Evolutionary conservation across 2,329 filamentous ascomycete genomes (phyloP).

Genomic region (Neofusicoccum cordaticola): DNA sequence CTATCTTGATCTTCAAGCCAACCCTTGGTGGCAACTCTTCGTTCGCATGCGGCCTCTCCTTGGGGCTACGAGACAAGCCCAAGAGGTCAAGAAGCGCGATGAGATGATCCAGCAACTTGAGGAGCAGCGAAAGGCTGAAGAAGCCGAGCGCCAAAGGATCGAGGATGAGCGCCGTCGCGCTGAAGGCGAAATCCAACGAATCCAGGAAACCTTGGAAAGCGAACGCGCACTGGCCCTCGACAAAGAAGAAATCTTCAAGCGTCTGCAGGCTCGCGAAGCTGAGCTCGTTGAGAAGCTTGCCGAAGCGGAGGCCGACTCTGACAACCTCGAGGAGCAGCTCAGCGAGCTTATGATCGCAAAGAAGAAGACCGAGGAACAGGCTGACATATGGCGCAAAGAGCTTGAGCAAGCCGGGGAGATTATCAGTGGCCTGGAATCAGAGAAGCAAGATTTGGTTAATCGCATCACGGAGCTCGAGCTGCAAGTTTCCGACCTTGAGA

Average conservation of each 20-base stretch:
- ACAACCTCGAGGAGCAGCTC: slow-evolving; percentile 87
- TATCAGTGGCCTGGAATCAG: slow-evolving; percentile 79
- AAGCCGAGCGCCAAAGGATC: slow-evolving; percentile 70
- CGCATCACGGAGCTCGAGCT: slow-evolving; percentile 68
- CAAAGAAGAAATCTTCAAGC: slow-evolving; percentile 98
- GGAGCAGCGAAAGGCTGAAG: slow-evolving; percentile 75
- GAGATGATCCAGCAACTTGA: slow-evolving; percentile 88
- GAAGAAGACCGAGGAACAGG: slow-evolving; percentile 81
- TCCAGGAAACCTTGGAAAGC: slow-evolving; percentile 92
- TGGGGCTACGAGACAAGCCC: slow-evolving; percentile 84
- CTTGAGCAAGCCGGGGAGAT: slow-evolving; percentile 88
- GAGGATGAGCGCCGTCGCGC: slow-evolving; percentile 90
- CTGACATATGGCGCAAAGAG: slow-evolving; percentile 73
- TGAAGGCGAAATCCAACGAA: slow-evolving; percentile 80
- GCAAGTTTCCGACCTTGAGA: slow-evolving; percentile 68
- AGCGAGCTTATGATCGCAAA: slow-evolving; percentile 86
- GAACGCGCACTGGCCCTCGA: slow-evolving; percentile 93
- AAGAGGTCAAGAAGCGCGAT: slow-evolving; percentile 92
- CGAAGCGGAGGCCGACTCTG: slow-evolving; percentile 89
- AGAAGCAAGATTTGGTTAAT: slow-evolving; percentile 72
- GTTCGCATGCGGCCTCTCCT: slow-evolving; percentile 93
- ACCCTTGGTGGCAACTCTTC: slow-evolving; percentile 96
- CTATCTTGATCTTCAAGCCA: slow-evolving; percentile 84
- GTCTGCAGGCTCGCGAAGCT: slow-evolving; percentile 85
- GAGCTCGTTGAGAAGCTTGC: slow-evolving; percentile 92